Evolutionary conservation across 768 basidiomycete species (phyloP), one percentile per base, ranked within the genome.

Genomic region (Russula sp.): DNA sequence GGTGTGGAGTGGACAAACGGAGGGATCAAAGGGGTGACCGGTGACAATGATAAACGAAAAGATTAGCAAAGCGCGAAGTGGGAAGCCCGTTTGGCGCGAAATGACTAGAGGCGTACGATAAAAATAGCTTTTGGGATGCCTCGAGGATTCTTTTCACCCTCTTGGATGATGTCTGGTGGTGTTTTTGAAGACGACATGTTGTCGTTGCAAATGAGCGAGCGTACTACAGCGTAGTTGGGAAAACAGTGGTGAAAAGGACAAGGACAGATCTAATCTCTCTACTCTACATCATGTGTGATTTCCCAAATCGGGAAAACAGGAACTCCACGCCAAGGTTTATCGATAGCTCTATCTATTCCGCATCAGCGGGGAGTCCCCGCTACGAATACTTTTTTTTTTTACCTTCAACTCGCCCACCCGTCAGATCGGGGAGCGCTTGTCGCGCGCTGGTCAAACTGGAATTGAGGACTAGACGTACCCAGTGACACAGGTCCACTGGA

Each of bases 61-160:
- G 24, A 26, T 51, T 18, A 51, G 38, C 22, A 1, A 1, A 30
- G 32, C 7, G 20, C 32, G 5, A 9, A 10, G n/a, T 7, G 22
- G 40, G 66, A 62, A 44, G 38, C 16, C 58, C 66, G 55, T 28
- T 55, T 13, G 34, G 5, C 34, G 48, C 2, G 40, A 34, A 30
- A 16, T 2, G 32, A 26, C 32, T 34, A 20, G 50, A 9, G 34
- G n/a, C 88, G 69, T 67, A 96, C 95, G 59, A 98, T 88, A 72
- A 99, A 99, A 0, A 92, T 92, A 4, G 96, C 95, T 75, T 89
- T 88, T 26, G 96, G 96, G 57, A 98, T 98, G 5, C 96, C 96
- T 58, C 96, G 80, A 0, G 94, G 88, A 68, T 95, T 98, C 71
- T 85, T 86, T 75, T 85, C 75, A 1, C 62, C 66, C 24, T 67